phyloP scores from a whole-genome alignment of 805 yeast genomes.

The Tetrapisispora arboricola region DNA sequence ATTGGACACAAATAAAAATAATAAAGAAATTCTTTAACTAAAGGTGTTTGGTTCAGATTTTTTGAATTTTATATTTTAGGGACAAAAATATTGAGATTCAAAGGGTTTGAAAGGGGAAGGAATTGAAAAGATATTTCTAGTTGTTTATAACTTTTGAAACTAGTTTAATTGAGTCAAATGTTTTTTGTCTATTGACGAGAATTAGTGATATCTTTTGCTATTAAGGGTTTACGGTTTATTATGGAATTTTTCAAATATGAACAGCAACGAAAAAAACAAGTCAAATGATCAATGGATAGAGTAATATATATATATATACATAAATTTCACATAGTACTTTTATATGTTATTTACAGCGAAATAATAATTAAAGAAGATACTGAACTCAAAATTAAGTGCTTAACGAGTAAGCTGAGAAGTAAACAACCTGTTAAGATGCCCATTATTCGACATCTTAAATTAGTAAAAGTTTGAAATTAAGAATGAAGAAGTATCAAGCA shows the following conservation, averaged over 20 bases:
- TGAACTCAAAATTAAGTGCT: neutral
- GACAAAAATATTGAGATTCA: neutral
- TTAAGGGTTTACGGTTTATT: neutral
- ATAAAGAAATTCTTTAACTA: too few relatives aligned
- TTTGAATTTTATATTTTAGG: neutral
- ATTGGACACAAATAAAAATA: too few relatives aligned
- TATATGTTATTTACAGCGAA: too few relatives aligned
- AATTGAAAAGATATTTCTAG: neutral
- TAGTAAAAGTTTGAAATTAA: neutral
- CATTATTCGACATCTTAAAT: neutral
- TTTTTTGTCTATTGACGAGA: too few relatives aligned
- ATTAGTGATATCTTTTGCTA: neutral
- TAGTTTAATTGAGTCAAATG: too few relatives aligned
- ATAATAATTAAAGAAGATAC: too few relatives aligned
- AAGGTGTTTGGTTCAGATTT: slow-evolving; percentile 2
- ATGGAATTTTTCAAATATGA: too few relatives aligned
- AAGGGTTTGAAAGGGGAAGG: neutral
- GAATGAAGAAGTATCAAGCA: too few relatives aligned
- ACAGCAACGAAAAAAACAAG: too few relatives aligned
- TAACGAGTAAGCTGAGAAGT: neutral
- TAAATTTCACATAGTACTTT: too few relatives aligned
- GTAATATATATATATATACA: too few relatives aligned
- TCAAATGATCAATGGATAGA: too few relatives aligned
- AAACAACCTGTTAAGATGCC: neutral
- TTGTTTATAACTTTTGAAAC: neutral